These are phyloP conservation scores for Prunella vulgaris DNA, from an alignment of 257 asterid species.

Conservation along the genomic window DNA sequence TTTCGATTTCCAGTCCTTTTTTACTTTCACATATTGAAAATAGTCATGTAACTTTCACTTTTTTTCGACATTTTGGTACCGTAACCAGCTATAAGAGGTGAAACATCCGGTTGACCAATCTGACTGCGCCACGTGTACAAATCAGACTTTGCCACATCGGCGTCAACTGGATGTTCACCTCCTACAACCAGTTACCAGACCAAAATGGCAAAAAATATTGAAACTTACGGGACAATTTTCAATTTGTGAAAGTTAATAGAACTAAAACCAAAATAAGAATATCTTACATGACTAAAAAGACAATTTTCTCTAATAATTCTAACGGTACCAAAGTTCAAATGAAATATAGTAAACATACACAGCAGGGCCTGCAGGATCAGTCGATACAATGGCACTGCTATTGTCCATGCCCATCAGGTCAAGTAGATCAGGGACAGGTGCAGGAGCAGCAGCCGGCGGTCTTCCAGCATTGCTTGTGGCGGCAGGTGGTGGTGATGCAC, in stretches of 20 bases:
- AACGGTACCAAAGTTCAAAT: constrained; percentile 3
- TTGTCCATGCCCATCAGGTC: constrained; percentile 87
- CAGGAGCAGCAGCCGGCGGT: constrained; percentile 52
- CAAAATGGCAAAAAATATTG: too few relatives aligned
- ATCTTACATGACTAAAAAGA: neutral
- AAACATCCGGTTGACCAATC: neutral
- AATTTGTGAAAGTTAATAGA: neutral
- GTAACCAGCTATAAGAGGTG: neutral
- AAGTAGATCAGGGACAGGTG: constrained; percentile 85
- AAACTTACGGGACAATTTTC: neutral
- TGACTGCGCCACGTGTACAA: neutral
- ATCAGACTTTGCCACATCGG: neutral
- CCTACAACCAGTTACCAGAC: too few relatives aligned
- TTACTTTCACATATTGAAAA: neutral
- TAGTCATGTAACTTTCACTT: neutral
- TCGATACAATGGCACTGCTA: constrained; percentile 61
- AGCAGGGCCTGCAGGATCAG: constrained; percentile 56
- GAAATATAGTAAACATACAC: constrained; percentile 41
- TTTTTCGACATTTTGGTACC: neutral
- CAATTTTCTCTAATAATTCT: neutral
- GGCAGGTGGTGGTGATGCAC: constrained; percentile 57
- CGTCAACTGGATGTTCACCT: neutral
- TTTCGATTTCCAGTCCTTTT: neutral
- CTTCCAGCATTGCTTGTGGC: constrained; percentile 52
- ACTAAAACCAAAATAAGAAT: neutral